Percentiles rank a stretch among this genome's conserved stretches.
Evolutionary conservation across 2,329 filamentous ascomycete species (phyloP).

Genomic region (Colletotrichum zoysiae): DNA sequence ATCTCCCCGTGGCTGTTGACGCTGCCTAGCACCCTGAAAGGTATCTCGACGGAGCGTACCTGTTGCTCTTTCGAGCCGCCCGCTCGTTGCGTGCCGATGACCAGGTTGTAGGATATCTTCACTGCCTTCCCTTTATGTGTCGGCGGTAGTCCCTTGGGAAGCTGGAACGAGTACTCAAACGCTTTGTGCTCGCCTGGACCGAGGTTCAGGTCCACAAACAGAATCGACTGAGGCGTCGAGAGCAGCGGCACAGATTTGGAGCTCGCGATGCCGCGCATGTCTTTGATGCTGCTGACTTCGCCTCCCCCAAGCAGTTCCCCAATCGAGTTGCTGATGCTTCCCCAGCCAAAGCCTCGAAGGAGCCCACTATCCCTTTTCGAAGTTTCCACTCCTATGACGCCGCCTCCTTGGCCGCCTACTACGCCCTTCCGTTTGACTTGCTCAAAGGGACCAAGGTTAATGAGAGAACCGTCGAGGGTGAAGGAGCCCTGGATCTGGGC

Average conservation of each 20-base stretch:
- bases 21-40: slow-evolving; percentile 92
- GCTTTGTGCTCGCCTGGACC: slow-evolving; percentile 89
- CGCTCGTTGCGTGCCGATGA: slow-evolving; percentile 90
- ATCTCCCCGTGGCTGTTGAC: slow-evolving; percentile 91
- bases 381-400: slow-evolving; percentile 84
- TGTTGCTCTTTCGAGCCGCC: slow-evolving; percentile 83
- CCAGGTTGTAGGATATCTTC: slow-evolving; percentile 91
- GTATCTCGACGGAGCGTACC: slow-evolving; percentile 90
- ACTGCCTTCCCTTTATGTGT: slow-evolving; percentile 92
- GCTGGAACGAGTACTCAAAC: slow-evolving; percentile 86
- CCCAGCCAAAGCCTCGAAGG: slow-evolving; percentile 88
- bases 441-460: slow-evolving; percentile 91
- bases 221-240: slow-evolving; percentile 93
- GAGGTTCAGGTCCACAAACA: slow-evolving; percentile 93
- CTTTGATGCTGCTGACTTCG: slow-evolving; percentile 92
- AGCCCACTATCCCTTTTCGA: slow-evolving; percentile 82
- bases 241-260: slow-evolving; percentile 90
- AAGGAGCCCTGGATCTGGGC: slow-evolving; percentile 95
- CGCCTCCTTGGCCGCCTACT: slow-evolving; percentile 86
- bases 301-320: slow-evolving; percentile 87
- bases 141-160: slow-evolving; percentile 91
- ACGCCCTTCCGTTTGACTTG: slow-evolving; percentile 96
- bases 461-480: slow-evolving; percentile 88
- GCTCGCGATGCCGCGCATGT: slow-evolving; percentile 90
- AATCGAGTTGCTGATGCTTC: slow-evolving; percentile 86